Evolutionary conservation across 2,329 filamentous ascomycete genomes (phyloP).

Genomic region (Exophiala aquamarina): DNA sequence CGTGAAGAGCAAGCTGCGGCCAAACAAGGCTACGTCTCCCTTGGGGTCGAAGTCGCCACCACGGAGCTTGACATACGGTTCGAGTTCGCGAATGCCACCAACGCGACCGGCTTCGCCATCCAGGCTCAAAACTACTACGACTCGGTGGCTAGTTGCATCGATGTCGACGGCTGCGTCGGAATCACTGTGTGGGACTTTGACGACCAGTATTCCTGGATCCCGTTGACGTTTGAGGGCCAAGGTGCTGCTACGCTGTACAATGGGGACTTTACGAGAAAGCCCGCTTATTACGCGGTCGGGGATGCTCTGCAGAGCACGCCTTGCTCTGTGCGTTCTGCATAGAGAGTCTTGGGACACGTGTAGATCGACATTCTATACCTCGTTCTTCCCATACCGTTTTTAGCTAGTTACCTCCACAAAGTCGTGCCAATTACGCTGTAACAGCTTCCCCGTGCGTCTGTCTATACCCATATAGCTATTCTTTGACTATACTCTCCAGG

Average conservation of each 20-base stretch:
- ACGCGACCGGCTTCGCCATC: conserved; percentile 26
- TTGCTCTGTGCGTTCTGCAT: conserved; percentile 27
- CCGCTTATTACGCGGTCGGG: conserved; percentile 42
- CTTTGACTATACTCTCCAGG: too few relatives aligned
- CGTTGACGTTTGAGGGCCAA: conserved; percentile 41
- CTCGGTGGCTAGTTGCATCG: conserved; percentile 33
- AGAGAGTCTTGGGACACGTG: too few relatives aligned
- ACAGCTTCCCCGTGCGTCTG: too few relatives aligned
- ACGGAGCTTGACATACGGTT: conserved; percentile 52
- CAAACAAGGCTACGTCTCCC: conserved; percentile 38
- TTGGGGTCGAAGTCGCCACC: conserved; percentile 45
- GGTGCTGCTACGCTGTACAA: conserved; percentile 49
- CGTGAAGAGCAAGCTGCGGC: conserved; percentile 39
- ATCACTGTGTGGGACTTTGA: conserved; percentile 45
- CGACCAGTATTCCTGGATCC: conserved; percentile 49
- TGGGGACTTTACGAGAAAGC: conserved; percentile 47
- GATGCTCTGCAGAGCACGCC: conserved; percentile 26
- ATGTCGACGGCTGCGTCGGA: conserved; percentile 34
- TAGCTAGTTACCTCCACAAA: too few relatives aligned
- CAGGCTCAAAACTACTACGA: conserved; percentile 36
- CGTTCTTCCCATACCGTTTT: too few relatives aligned
- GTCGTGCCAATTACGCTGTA: too few relatives aligned
- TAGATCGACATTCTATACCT: too few relatives aligned
- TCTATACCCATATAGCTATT: too few relatives aligned
- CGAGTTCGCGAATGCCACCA: conserved; percentile 22